These are phyloP conservation scores for Triticum urartu DNA, from an alignment of 176 grass and related monocot species.

Conservation along the genomic window DNA sequence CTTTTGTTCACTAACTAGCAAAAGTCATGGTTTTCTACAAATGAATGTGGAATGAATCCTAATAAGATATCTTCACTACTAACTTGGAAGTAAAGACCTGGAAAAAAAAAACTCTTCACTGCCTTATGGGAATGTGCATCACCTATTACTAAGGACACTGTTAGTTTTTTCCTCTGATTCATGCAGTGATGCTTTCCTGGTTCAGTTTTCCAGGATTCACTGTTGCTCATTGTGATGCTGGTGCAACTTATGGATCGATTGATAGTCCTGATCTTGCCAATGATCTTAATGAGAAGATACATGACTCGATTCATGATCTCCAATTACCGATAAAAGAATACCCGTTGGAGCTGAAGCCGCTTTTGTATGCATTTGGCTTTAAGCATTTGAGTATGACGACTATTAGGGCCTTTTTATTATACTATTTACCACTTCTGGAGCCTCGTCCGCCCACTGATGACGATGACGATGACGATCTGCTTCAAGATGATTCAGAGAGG, in stretches of 20 bases:
- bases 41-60: background rate
- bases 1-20: conserved; percentile 3
- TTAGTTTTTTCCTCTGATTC: background rate
- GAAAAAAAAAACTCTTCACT: background rate
- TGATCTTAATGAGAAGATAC: conserved; percentile 40
- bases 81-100: background rate
- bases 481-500: conserved; percentile 43
- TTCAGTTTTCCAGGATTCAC: conserved; percentile 64
- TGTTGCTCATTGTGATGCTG: conserved; percentile 84
- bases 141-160: background rate
- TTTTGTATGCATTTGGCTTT: conserved; percentile 70
- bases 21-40: background rate
- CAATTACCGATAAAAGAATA: conserved; percentile 59
- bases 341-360: conserved; percentile 70
- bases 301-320: conserved; percentile 17
- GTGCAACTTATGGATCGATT: conserved; percentile 46
- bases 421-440: conserved; percentile 97
- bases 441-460: conserved; percentile 49
- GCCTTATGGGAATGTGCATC: background rate
- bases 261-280: conserved; percentile 24
- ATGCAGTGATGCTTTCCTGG: background rate
- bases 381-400: conserved; percentile 82
- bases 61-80: conserved; percentile 10
- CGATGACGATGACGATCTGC: conserved; percentile 55
- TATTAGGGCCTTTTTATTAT: conserved; percentile 83